These are phyloP conservation scores for Pythium insidiosum DNA, from an alignment of 352 stramenopile species.

Conservation along the genomic window DNA sequence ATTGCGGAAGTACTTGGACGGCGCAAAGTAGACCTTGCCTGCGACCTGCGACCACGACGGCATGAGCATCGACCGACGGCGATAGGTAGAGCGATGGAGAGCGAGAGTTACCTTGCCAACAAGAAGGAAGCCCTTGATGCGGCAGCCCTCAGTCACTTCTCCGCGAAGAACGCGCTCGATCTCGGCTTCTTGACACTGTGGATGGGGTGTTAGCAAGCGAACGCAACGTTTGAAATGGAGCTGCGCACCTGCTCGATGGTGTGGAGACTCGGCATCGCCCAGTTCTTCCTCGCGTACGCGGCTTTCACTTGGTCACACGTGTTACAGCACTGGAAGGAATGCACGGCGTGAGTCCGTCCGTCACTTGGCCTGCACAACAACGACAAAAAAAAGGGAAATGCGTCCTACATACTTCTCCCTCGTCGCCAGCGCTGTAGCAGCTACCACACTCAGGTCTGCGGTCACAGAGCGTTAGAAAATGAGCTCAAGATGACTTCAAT, in stretches of 20 bases:
- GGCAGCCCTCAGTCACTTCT: constrained; percentile 70
- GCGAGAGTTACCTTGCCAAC: constrained; percentile 53
- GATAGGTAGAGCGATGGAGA: neutral
- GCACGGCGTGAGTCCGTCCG: neutral
- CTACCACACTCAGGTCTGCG: constrained; percentile 52
- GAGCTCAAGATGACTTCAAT: too few relatives aligned
- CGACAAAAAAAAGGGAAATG: neutral
- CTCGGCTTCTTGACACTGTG: constrained; percentile 66
- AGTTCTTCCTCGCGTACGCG: constrained; percentile 59
- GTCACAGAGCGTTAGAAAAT: neutral
- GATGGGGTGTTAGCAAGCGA: too few relatives aligned
- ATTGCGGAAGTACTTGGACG: constrained; percentile 72
- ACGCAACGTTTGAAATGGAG: too few relatives aligned
- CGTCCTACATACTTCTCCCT: constrained; percentile 27
- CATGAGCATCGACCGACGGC: too few relatives aligned
- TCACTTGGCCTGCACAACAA: too few relatives aligned
- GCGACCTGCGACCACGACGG: constrained; percentile 60
- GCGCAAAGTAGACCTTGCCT: constrained; percentile 67
- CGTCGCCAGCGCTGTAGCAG: constrained; percentile 65
- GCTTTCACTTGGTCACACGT: constrained; percentile 31
- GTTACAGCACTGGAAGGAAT: constrained; percentile 15
- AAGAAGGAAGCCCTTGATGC: constrained; percentile 59
- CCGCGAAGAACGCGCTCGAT: constrained; percentile 72
- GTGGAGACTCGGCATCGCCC: constrained; percentile 76
- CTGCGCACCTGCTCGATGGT: constrained; percentile 49